A percentile compares a stretch with the other conserved stretches of the same genome.
Conservation (phyloP, 441 rosid genomes). For the Pelargonium australe region DNA sequence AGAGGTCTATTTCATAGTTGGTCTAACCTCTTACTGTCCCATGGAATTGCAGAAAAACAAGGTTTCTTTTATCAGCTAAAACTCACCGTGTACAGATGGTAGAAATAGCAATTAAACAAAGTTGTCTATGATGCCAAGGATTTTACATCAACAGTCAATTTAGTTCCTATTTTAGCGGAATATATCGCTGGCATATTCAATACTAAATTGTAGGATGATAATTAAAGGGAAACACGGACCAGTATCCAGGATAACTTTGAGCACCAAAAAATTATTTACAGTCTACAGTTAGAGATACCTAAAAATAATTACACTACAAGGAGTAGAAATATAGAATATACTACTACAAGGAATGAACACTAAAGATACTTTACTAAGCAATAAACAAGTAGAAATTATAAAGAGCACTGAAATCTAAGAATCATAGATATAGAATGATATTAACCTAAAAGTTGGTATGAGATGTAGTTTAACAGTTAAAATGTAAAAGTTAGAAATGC, state of each 20-base stretch:
- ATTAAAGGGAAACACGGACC: background rate
- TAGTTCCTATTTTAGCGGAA: too few relatives aligned
- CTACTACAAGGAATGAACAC: background rate
- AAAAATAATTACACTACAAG: background rate
- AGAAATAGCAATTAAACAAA: too few relatives aligned
- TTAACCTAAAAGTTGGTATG: background rate
- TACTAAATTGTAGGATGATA: too few relatives aligned
- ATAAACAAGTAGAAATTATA: background rate
- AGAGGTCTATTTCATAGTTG: too few relatives aligned
- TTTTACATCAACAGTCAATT: too few relatives aligned
- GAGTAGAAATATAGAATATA: background rate
- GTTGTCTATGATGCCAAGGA: too few relatives aligned
- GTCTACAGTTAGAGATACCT: background rate
- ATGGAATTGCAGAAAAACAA: too few relatives aligned
- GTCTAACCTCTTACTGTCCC: too few relatives aligned
- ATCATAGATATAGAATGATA: background rate
- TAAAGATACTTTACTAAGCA: background rate
- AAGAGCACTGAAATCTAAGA: background rate
- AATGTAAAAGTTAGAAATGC: background rate
- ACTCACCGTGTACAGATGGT: too few relatives aligned
- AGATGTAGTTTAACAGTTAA: background rate
- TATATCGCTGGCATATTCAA: too few relatives aligned
- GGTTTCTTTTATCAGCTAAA: too few relatives aligned
- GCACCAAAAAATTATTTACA: background rate
- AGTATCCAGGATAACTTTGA: background rate